phyloP scores from a whole-genome alignment of 345 rosid species.

The Citrus medica region DNA sequence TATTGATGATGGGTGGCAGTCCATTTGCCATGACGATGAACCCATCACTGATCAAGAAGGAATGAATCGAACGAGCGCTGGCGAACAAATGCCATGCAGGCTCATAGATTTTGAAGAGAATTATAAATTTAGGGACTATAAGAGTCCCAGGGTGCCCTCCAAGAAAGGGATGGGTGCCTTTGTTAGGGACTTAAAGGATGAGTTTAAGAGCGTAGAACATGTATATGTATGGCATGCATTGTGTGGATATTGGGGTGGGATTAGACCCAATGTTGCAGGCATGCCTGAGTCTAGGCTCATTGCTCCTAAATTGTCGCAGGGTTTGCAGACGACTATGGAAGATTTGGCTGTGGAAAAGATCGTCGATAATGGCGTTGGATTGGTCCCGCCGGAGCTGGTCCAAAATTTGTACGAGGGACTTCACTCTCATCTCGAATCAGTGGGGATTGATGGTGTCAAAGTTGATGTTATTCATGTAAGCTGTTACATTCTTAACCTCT shows the following conservation, averaged over 20 bases:
- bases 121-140: constrained; percentile 41
- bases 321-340: constrained; percentile 36
- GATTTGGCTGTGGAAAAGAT: constrained; percentile 46
- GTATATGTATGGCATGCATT: constrained; percentile 48
- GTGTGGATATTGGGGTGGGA: constrained; percentile 45
- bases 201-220: constrained; percentile 27
- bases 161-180: constrained; percentile 35
- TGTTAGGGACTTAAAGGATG: constrained; percentile 34
- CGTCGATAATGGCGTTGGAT: constrained; percentile 25
- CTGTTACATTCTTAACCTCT: background rate
- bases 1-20: constrained; percentile 56
- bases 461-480: constrained; percentile 45
- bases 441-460: constrained; percentile 39
- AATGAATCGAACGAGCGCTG: constrained; percentile 26
- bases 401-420: constrained; percentile 36
- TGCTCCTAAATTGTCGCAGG: constrained; percentile 28
- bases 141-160: constrained; percentile 6
- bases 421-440: constrained; percentile 28
- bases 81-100: constrained; percentile 46
- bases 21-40: constrained; percentile 37
- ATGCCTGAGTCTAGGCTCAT: constrained; percentile 23
- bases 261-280: constrained; percentile 27
- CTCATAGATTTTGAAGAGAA: constrained; percentile 33
- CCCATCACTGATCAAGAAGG: constrained; percentile 31
- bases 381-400: constrained; percentile 31